These are phyloP conservation scores for Backusella liffmaniae DNA, from an alignment of 192 early-diverging fungal species.

Conservation along the genomic window DNA sequence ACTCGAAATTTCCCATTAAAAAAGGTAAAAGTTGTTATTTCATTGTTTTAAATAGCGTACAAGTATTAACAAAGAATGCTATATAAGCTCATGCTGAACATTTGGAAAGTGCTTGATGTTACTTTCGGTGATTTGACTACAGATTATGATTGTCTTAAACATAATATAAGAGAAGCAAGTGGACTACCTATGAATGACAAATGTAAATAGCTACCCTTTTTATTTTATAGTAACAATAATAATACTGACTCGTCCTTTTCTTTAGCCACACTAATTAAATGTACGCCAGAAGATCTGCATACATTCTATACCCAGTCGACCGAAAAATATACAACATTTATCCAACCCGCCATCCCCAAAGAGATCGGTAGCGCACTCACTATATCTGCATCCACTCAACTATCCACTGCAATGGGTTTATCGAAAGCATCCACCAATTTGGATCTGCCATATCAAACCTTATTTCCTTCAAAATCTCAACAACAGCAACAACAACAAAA, in stretches of 20 bases:
- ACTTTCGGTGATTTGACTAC: constrained; percentile 55
- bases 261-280: constrained; percentile 43
- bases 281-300: constrained; percentile 62
- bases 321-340: constrained; percentile 18
- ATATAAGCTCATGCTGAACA: constrained; percentile 50
- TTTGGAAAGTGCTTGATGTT: constrained; percentile 66
- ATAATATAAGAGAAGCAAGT: constrained; percentile 43
- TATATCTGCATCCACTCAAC: constrained; percentile 4
- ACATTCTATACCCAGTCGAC: constrained; percentile 48
- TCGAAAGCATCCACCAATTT: constrained; percentile 4
- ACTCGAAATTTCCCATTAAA: constrained; percentile 70
- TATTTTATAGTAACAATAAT: background rate
- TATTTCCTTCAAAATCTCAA: constrained; percentile 27
- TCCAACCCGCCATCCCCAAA: background rate
- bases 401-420: constrained; percentile 23
- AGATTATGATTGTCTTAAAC: constrained; percentile 49
- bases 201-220: background rate
- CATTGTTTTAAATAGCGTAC: background rate
- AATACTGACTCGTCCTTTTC: background rate
- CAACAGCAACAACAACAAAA: background rate
- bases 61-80: background rate
- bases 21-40: constrained; percentile 42
- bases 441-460: constrained; percentile 18
- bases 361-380: constrained; percentile 5
- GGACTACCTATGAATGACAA: constrained; percentile 37